Evolutionary conservation across 1,284 basidiomycete genomes (phyloP).

Genomic region (Phellopilus nigrolimitatus): DNA sequence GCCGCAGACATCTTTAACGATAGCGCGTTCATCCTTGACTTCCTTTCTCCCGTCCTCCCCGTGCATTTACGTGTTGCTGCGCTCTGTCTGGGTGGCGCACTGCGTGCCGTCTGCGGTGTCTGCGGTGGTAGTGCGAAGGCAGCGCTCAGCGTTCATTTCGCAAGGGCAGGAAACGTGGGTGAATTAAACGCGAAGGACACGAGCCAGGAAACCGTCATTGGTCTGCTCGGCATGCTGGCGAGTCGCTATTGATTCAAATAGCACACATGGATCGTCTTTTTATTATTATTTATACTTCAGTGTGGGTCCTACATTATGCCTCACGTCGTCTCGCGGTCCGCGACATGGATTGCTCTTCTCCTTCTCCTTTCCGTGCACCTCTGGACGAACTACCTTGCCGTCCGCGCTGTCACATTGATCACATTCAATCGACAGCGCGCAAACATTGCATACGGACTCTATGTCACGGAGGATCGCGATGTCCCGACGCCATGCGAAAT

Average conservation of each 20-base stretch:
- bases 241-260: conserved; percentile 24
- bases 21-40: conserved; percentile 51
- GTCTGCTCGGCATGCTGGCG: conserved; percentile 62
- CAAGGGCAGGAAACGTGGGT: conserved; percentile 58
- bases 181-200: conserved; percentile 68
- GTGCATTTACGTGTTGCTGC: conserved; percentile 40
- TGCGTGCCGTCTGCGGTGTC: conserved; percentile 54
- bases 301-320: conserved; percentile 54
- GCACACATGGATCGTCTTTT: background rate
- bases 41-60: conserved; percentile 51
- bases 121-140: conserved; percentile 64
- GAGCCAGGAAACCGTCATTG: conserved; percentile 65
- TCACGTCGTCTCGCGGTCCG: conserved; percentile 41
- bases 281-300: conserved; percentile 5
- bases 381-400: conserved; percentile 53
- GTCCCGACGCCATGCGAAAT: conserved; percentile 20
- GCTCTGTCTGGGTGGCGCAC: conserved; percentile 52
- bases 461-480: conserved; percentile 22
- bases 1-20: conserved; percentile 68
- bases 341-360: conserved; percentile 49
- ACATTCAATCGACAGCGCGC: conserved; percentile 57
- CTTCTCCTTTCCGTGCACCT: conserved; percentile 51
- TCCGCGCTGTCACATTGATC: conserved; percentile 50
- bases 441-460: conserved; percentile 46
- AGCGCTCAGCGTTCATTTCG: conserved; percentile 63